Base-by-base conservation (phyloP, 164 flowering plant genomes). In the Umbellularia californica region DNA sequence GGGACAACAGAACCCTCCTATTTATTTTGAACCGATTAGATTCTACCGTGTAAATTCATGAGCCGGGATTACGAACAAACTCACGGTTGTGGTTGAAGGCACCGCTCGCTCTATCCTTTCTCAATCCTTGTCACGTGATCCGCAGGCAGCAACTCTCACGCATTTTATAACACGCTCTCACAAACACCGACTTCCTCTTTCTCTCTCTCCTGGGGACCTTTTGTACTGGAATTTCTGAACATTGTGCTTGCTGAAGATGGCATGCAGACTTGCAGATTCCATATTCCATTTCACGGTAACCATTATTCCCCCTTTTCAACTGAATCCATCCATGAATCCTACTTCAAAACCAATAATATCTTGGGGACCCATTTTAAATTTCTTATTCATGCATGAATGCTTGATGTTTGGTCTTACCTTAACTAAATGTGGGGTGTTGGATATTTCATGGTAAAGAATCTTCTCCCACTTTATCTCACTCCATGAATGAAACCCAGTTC, bases 211-310 rank as follows among this genome's bases (percentile, higher is more conserved):
- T 23, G 22, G 76, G 71, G 83, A 47, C 22, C 52, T 27, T 67
- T 14, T 67, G 73, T 63, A 68, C 62, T 79, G 74, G 70, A 64
- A 25, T 67, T 65, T 27, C 65, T 67, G 79, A 28, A 63, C 0
- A 20, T 70, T 67, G 81, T 79, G 83, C 79, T 55, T 75, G 73
- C 81, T 78, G 80, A 71, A 80, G 70, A 89, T 90, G 93, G 96
- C 92, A 30, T 90, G 83, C 82, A 81, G 82, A 72, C 74, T 90
- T 81, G 82, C 88, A 79, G 87, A 83, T 69, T 84, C 88, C 19
- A 69, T 72, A 50, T 76, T 81, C 79, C 84, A 80, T 63, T 78
- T 81, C 78, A 74, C 41, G 84, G 93, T 87, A 77, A 1, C n/a
- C 35, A 1, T 3, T 2, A 13, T n/a, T 17, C 12, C 58, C 27